Base-by-base conservation (phyloP, 2,329 filamentous ascomycete genomes). In the Colletotrichum endophyticum region DNA sequence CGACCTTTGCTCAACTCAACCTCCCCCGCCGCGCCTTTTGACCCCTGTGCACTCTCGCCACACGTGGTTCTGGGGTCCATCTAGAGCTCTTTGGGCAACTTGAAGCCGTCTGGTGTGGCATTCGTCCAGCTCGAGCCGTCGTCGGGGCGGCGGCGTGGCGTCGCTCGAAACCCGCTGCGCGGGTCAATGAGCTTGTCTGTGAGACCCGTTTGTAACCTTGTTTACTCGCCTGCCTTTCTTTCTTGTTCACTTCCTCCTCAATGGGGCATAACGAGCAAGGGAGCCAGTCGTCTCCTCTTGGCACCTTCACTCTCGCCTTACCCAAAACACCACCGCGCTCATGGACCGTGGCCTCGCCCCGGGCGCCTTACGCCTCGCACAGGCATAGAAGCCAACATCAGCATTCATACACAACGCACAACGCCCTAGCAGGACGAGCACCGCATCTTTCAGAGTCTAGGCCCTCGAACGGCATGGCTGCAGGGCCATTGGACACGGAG, bases 71-170 rank as follows among this genome's bases (percentile, higher is more conserved):
- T 61, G 36, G 59, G 61, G 64, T 63, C 44, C 28, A 63, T 53
- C 71, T 63, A 61, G 34, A 36, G 69, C 62, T 12, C 34, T 71
- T 75, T 30, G 69, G 49, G 32, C 28, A 62, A 53, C 28, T 11
- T 59, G 39, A 34, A 34, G 36, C 70, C 64, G 63, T 68, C 56
- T 70, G 28, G 22, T 36, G 44, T 76, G 70, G 25, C 56, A 69
- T 44, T 59, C 57, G 32, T 68, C 57, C 44, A 56, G 57, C 56
- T 61, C 70, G 56, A 73, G 70, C 70, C 66, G 59, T 66, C 30
- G 30, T 74, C 59, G 66, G 30, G 32, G 34, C 44, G 49, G 73
- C 73, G 69, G 73, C 61, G 69, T 78, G 76, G 76, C 76, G 76
- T 63, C 57, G 49, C 30, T 70, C 69, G 70, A 73, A 78, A 70